Evolutionary conservation across 2,329 filamentous ascomycete species (phyloP).

Genomic region (Aspergillus tanneri): DNA sequence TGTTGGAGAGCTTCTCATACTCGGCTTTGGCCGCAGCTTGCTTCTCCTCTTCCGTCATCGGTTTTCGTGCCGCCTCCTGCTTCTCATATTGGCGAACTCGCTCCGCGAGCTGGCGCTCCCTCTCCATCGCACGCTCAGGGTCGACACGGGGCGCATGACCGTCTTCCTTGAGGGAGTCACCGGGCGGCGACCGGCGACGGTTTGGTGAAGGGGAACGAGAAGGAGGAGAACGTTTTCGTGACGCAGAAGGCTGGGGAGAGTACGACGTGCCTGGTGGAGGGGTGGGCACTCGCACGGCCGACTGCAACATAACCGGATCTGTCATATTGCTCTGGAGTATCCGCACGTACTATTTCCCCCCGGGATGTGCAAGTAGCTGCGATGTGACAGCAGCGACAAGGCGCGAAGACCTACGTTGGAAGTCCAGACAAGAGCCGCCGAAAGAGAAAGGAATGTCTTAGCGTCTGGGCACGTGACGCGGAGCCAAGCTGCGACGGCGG

Average conservation of each 20-base stretch:
- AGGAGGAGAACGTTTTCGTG: slow-evolving; percentile 58
- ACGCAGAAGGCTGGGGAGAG: slow-evolving; percentile 49
- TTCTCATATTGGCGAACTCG: slow-evolving; percentile 54
- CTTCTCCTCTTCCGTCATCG: slow-evolving; percentile 75
- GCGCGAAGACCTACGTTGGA: slow-evolving; percentile 11
- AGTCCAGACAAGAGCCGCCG: slow-evolving; percentile 3
- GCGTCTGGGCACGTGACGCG: slow-evolving; percentile 20
- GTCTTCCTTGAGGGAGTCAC: slow-evolving; percentile 33
- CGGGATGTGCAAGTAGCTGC: slow-evolving; percentile 1
- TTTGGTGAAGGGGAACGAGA: slow-evolving; percentile 55
- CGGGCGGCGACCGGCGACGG: slow-evolving; percentile 50
- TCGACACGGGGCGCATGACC: slow-evolving; percentile 51
- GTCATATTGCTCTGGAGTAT: slow-evolving; percentile 35
- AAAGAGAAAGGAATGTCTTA: slow-evolving; percentile 21
- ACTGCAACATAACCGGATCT: slow-evolving; percentile 51
- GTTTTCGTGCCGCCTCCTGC: slow-evolving; percentile 50
- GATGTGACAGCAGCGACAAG: slow-evolving; percentile 9
- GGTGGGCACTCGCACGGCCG: slow-evolving; percentile 60
- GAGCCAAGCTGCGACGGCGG: slow-evolving; percentile 21
- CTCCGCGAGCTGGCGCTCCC: slow-evolving; percentile 53
- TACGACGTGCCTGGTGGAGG: slow-evolving; percentile 52
- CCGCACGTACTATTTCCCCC: neutral
- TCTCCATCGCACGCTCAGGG: slow-evolving; percentile 49
- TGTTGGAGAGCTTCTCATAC: slow-evolving; percentile 86
- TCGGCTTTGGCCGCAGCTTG: slow-evolving; percentile 86